These are phyloP conservation scores for Acanthamoeba royreba DNA, from an alignment of 208 protist species.

Conservation along the genomic window DNA sequence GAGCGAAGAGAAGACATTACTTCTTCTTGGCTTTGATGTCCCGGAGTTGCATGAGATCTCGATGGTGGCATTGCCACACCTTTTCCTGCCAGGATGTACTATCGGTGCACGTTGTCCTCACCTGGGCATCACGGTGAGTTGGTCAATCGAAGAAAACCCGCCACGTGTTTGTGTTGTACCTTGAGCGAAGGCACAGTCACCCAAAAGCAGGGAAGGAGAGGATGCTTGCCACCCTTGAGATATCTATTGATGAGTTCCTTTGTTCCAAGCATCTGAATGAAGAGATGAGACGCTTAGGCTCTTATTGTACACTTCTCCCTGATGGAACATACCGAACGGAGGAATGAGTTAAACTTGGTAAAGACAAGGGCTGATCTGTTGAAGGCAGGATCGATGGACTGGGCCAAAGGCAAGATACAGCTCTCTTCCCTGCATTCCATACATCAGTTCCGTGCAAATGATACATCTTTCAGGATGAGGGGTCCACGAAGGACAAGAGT, in stretches of 20 bases:
- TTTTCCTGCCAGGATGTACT: background rate
- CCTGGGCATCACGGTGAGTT: background rate
- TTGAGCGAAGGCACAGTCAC: conserved; percentile 16
- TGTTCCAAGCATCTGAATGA: background rate
- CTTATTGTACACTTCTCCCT: background rate
- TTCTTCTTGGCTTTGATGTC: background rate
- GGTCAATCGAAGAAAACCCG: too few relatives aligned
- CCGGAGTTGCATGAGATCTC: background rate
- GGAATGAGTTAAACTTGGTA: background rate
- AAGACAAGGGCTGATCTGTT: background rate
- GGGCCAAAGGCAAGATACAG: background rate
- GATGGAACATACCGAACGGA: background rate
- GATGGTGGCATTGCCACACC: conserved; percentile 7
- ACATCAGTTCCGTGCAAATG: background rate
- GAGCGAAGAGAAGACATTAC: background rate
- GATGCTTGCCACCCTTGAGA: background rate
- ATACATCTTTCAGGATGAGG: background rate
- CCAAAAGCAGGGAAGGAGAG: conserved; percentile 25
- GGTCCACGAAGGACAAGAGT: background rate
- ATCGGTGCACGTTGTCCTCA: background rate
- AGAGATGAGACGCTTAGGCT: background rate
- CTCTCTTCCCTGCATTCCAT: background rate
- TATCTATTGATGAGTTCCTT: conserved; percentile 13
- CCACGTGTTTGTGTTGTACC: too few relatives aligned
- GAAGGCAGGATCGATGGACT: background rate